Evolutionary conservation across 176 grass and related monocot genomes (phyloP), one percentile per base, ranked within the genome.

Genomic region (Microstegium vimineum): DNA sequence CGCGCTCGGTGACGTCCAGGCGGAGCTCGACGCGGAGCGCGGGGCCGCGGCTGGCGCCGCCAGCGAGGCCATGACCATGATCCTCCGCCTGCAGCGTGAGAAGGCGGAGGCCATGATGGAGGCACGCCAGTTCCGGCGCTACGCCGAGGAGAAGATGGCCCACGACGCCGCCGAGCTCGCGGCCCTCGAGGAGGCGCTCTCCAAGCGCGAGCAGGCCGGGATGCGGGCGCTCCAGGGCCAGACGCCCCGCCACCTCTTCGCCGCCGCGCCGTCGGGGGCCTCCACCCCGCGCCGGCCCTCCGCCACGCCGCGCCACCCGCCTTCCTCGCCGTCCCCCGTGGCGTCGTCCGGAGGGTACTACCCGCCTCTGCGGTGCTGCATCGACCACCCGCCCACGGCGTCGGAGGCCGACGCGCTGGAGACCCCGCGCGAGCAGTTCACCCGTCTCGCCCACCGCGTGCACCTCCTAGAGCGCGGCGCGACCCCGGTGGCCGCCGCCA

Each of bases 21-120:
- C 61, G 1, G 93, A 96, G 79, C 93, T 96, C 15, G 93, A 93
- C 20, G 87, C 86, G 2, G 92, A 94, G 81, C 89, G 92, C 33
- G 87, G 82, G 34, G 91, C 94, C 1, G 81, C 94, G 8, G 89
- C 87, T 12, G 81, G 89, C 1, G 94, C 94, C 5, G 89, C 94
- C 13, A 87, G 74, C 60, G 91, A 92, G 79, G 85, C 94, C 33
- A 94, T 97, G 87, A 87, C 82, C 6, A 97, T 97, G 94, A 97
- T 97, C 81, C 73, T 88, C 10, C 82, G 94, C 22, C 91, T 97
- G 31, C 94, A 91, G 89, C 84, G 89, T 11, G 91, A 97, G 86
- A 97, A 97, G 80, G 89, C 91, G 30, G 94, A 97, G 76, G 87
- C 87, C 36, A 91, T 94, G 94, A 93, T 97, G 75, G 89, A 97